These are phyloP conservation scores for Moniliophthora roreri DNA, from an alignment of 1,284 basidiomycete genomes.

Conservation along the genomic window DNA sequence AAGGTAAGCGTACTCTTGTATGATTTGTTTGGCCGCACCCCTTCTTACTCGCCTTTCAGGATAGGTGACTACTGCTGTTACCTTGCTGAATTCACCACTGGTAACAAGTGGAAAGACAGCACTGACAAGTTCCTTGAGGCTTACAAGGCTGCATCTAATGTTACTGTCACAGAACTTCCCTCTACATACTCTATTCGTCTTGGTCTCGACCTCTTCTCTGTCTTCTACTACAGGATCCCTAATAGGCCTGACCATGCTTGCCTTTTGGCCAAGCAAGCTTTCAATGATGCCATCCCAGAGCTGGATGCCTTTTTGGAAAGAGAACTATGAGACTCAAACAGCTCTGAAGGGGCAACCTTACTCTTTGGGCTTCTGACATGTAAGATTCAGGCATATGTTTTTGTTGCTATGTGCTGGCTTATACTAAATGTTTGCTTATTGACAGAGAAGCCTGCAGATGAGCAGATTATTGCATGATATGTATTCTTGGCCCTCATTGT, in stretches of 20 bases:
- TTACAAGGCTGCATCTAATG: slow-evolving; percentile 99
- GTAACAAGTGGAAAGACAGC: slow-evolving; percentile 97
- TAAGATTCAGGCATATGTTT: slow-evolving; percentile 72
- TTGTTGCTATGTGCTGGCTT: background rate
- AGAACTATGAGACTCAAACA: slow-evolving; percentile 99
- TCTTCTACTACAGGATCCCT: slow-evolving; percentile 99
- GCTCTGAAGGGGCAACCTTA: slow-evolving; percentile 97
- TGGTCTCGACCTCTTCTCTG: slow-evolving; percentile 98
- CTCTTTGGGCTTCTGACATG: slow-evolving; percentile 98
- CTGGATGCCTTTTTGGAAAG: slow-evolving; percentile 99
- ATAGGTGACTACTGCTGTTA: slow-evolving; percentile 99
- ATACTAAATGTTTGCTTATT: slow-evolving; percentile 15
- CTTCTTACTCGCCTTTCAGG: slow-evolving; percentile 47
- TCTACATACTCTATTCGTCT: slow-evolving; percentile 99
- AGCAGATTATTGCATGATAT: slow-evolving; percentile 40
- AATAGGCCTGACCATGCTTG: slow-evolving; percentile 99
- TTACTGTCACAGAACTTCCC: slow-evolving; percentile 96
- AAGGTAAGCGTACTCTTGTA: slow-evolving; percentile 67
- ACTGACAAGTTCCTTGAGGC: slow-evolving; percentile 99
- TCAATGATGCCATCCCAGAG: slow-evolving; percentile 99
- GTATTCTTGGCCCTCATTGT: slow-evolving; percentile 13
- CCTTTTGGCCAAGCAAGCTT: slow-evolving; percentile 99
- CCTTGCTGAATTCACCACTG: slow-evolving; percentile 98
- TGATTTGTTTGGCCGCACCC: slow-evolving; percentile 1
- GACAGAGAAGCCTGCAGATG: slow-evolving; percentile 69